A percentile compares a stretch with the other conserved stretches of the same genome.
Conservation (phyloP, 2,329 filamentous ascomycete species). For the Cordyceps militaris region DNA sequence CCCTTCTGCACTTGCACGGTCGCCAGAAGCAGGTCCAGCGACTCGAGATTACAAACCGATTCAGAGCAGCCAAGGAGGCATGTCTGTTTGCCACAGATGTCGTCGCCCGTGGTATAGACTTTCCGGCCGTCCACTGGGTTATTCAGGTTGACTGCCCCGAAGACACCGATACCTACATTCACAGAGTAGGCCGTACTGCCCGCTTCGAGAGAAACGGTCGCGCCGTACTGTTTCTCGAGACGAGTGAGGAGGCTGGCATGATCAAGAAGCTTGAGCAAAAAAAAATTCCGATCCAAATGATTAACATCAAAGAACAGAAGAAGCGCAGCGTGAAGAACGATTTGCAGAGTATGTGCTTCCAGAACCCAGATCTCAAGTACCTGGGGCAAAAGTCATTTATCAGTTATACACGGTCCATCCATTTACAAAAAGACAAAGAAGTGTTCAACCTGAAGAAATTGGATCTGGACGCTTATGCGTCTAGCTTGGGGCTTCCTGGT, state of each 20-base stretch:
- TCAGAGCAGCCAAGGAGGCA: conserved; percentile 70
- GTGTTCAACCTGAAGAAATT: conserved; percentile 80
- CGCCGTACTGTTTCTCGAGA: conserved; percentile 85
- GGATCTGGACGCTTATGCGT: conserved; percentile 77
- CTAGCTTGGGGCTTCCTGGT: conserved; percentile 80
- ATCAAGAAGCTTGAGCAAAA: conserved; percentile 75
- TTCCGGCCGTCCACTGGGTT: conserved; percentile 95
- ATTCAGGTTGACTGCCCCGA: conserved; percentile 98
- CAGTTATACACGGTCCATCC: conserved; percentile 77
- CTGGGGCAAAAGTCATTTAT: conserved; percentile 94
- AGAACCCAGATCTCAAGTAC: conserved; percentile 89
- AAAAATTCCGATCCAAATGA: conserved; percentile 80
- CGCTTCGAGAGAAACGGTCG: conserved; percentile 81
- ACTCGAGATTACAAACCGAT: conserved; percentile 78
- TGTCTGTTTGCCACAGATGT: conserved; percentile 96
- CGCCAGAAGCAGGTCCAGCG: conserved; percentile 87
- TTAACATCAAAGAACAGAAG: conserved; percentile 84
- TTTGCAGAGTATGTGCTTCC: conserved; percentile 91
- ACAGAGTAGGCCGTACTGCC: conserved; percentile 91
- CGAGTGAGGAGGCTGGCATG: conserved; percentile 91
- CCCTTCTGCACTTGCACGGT: conserved; percentile 85
- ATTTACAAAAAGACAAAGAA: conserved; percentile 86
- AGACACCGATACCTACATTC: conserved; percentile 95
- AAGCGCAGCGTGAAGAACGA: conserved; percentile 78
- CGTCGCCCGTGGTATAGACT: conserved; percentile 87